phyloP scores from a whole-genome alignment of 2,329 filamentous ascomycete genomes.

The Davidsoniella virescens region DNA sequence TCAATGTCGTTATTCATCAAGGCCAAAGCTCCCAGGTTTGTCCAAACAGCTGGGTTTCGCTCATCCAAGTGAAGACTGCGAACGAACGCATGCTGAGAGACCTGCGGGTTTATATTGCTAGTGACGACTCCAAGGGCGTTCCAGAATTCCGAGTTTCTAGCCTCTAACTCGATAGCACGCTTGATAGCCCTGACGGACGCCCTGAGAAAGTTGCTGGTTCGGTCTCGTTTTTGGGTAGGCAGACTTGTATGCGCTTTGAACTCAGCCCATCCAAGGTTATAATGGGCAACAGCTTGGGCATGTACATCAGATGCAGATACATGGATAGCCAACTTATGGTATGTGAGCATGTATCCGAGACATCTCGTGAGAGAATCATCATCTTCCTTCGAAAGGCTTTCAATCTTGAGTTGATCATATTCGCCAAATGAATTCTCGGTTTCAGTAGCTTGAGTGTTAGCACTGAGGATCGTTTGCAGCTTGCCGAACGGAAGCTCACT shows the following conservation, averaged over 20 bases:
- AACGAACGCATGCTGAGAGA: constrained; percentile 86
- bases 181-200: constrained; percentile 86
- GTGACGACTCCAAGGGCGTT: constrained; percentile 88
- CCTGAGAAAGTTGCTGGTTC: constrained; percentile 53
- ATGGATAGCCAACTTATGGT: constrained; percentile 73
- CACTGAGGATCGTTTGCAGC: constrained; percentile 42
- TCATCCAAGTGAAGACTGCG: constrained; percentile 88
- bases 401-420: constrained; percentile 45
- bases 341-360: constrained; percentile 59
- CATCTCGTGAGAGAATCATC: constrained; percentile 39
- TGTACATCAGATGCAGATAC: constrained; percentile 58
- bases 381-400: constrained; percentile 20
- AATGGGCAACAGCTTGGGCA: constrained; percentile 89
- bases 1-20: constrained; percentile 68
- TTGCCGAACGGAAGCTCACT: constrained; percentile 46
- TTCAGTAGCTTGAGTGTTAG: constrained; percentile 29
- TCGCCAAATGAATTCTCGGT: constrained; percentile 36
- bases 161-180: constrained; percentile 84
- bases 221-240: constrained; percentile 33
- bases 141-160: constrained; percentile 92
- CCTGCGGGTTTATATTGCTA: constrained; percentile 65
- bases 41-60: constrained; percentile 69
- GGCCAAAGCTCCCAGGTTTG: constrained; percentile 76
- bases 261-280: constrained; percentile 92
- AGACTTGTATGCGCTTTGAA: constrained; percentile 61